Base-by-base conservation (phyloP, 2,329 filamentous ascomycete species). In the Ascosphaera apis region DNA sequence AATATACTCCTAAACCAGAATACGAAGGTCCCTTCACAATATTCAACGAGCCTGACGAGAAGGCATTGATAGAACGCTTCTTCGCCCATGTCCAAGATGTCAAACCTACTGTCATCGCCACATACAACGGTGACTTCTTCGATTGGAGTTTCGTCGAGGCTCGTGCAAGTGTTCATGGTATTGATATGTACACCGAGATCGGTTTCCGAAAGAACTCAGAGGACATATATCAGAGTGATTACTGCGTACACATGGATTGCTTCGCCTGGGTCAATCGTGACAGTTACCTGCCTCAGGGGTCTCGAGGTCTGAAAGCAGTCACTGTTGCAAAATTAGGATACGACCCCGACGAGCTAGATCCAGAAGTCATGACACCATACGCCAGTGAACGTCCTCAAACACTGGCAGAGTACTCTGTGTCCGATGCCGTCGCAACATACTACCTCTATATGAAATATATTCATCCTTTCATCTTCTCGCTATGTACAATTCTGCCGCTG, bases 101-200 rank as follows among this genome's bases (percentile, higher is more conserved):
- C 1, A 72, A 78, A 40, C 88, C 88, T 1, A 95, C 84, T 0
- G 86, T 98, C 38, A 98, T 98, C 53, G 86, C 91, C 25, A 98
- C 88, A n/a, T 98, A 98, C 66, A 98, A 98, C 81, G 88, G 88
- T 61, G 88, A 98, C 62, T 98, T 98, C 54, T 98, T 98, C 73
- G 88, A 98, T 75, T 98, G 88, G 88, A 86, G 88, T 0, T 98
- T 91, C 51, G 83, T 98, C 16, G 88, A 98, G 60, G 73, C 88
- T 32, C 68, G 88, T 58, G 82, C 91, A 18, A 91, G 83, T 50
- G 69, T 93, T 44, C 76, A 91, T 46, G 88, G 91, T 19, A 93
- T 98, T 52, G 88, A 98, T 56, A 95, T 98, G 88, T 98, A 98
- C 57, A 79, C 77, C 42, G 91, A 98, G 53, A 98, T 93, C 48